Percentiles rank a stretch among this genome's conserved stretches.
Evolutionary conservation across 805 yeast species (phyloP).

Genomic region (Candida michaelii): DNA sequence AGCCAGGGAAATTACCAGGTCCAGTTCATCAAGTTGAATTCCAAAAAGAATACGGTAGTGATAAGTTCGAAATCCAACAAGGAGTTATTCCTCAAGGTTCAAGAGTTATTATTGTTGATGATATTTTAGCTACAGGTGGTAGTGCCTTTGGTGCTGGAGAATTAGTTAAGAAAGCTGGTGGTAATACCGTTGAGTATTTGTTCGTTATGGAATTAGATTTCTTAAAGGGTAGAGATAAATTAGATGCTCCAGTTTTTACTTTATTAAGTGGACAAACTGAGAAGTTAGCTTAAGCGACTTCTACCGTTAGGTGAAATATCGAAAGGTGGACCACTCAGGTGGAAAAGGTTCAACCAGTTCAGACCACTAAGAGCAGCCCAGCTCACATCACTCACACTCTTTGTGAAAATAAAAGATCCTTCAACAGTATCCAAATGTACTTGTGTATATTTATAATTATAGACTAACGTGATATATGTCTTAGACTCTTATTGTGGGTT

Average conservation of each 20-base stretch:
- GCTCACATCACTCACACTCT: too few species aligned
- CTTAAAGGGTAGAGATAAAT: slow-evolving; percentile 88
- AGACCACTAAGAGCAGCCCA: too few species aligned
- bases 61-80: slow-evolving; percentile 83
- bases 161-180: slow-evolving; percentile 65
- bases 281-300: slow-evolving; percentile 13
- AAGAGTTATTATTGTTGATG: slow-evolving; percentile 86
- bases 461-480: too few species aligned
- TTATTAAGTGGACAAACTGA: slow-evolving; percentile 80
- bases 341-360: too few species aligned
- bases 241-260: slow-evolving; percentile 86
- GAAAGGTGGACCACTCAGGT: too few species aligned
- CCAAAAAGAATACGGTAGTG: slow-evolving; percentile 90
- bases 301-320: too few species aligned
- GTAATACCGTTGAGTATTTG: slow-evolving; percentile 72
- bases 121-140: slow-evolving; percentile 97
- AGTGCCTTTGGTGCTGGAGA: slow-evolving; percentile 94
- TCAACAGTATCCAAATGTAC: too few species aligned
- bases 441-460: too few species aligned
- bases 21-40: slow-evolving; percentile 67
- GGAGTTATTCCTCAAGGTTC: slow-evolving; percentile 79
- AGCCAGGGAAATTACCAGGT: slow-evolving; percentile 95
- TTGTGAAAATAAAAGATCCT: too few species aligned
- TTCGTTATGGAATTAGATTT: slow-evolving; percentile 95
- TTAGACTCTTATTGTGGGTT: too few species aligned